Evolutionary conservation across 805 yeast genomes (phyloP).

Genomic region (Scheffersomyces lignosus): DNA sequence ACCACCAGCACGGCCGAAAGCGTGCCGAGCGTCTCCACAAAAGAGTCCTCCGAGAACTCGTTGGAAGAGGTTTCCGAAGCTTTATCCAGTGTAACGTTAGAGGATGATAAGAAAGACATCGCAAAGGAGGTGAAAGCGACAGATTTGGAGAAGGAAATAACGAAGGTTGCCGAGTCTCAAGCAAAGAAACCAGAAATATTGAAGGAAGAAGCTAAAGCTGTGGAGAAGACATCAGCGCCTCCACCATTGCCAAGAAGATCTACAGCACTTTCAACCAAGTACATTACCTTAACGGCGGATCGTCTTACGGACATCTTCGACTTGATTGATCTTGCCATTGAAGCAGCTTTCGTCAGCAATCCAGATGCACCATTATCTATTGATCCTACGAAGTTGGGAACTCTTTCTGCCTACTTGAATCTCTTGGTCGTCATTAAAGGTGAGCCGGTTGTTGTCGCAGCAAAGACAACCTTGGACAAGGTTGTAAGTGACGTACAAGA

Average conservation of each 20-base stretch:
- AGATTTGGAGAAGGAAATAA: slow-evolving; percentile 5
- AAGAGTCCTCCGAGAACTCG: neutral
- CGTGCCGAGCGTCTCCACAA: slow-evolving; percentile 10
- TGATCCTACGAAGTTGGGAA: slow-evolving; percentile 33
- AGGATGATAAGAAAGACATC: slow-evolving; percentile 8
- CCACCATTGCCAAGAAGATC: slow-evolving; percentile 21
- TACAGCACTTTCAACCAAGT: slow-evolving; percentile 28
- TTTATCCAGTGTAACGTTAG: neutral
- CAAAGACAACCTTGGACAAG: slow-evolving; percentile 13
- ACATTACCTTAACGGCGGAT: slow-evolving; percentile 42
- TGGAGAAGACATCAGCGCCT: slow-evolving; percentile 1
- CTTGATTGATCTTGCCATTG: slow-evolving; percentile 30
- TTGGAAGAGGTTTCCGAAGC: neutral
- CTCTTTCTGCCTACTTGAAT: slow-evolving; percentile 58
- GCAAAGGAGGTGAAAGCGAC: slow-evolving; percentile 5
- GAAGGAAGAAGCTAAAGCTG: neutral
- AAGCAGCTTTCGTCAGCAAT: slow-evolving; percentile 10
- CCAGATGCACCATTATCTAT: slow-evolving; percentile 17
- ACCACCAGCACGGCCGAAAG: slow-evolving; percentile 62
- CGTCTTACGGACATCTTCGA: slow-evolving; percentile 45
- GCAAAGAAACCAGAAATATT: neutral
- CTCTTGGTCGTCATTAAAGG: slow-evolving; percentile 40
- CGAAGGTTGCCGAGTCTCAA: slow-evolving; percentile 5
- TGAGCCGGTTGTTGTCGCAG: slow-evolving; percentile 15
- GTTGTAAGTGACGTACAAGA: slow-evolving; percentile 15